Evolutionary conservation across 306 rosid genomes (phyloP), one percentile per base, ranked within the genome.

Genomic region (Castanopsis chinensis): DNA sequence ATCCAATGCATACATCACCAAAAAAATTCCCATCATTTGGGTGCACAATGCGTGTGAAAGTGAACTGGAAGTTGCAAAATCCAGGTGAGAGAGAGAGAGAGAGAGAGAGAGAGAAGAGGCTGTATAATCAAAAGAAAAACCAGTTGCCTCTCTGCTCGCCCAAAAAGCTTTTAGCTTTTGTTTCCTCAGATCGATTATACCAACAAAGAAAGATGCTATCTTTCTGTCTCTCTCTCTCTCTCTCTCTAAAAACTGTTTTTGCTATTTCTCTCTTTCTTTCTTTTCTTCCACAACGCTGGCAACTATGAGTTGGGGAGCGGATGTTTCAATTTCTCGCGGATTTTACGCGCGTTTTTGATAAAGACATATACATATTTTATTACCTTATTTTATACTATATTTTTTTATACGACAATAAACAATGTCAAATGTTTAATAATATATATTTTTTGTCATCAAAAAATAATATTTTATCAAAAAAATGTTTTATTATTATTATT

Each of bases 261-360:
- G 15, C 8, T 69, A 15, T 81, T 18, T 81, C 43, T 76, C 37
- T 67, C 75, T 79, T 76, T 17, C 61, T 59, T 32, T 41, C 28
- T 63, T 71, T 69, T 72, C 78, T 81, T 76, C 80, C 74, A 72
- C 69, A 83, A 79, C 78, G 89, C 85, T 85, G 92, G 83, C 91
- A 85, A 67, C 72, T 30, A 64, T 74, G 78, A 43, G 82, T 89
- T 82, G 53, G 65, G 74, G 27, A 92, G 89, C 90, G 91, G 93
- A 85, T 82, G 77, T 82, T 86, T 68, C 97, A 80, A 94, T 83
- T 82, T 69, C 75, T 71, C 23, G 90, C 91, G 83, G 80, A 84
- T 35, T 81, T 89, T 80, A 71, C 93, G 93, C 86, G 83, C 85
- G 60, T 56, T 76, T 25, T 73, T 25, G 27, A 25, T 25, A 25